Conservation (phyloP, 192 early-diverging fungal genomes). For the Entomortierella chlamydospora region DNA sequence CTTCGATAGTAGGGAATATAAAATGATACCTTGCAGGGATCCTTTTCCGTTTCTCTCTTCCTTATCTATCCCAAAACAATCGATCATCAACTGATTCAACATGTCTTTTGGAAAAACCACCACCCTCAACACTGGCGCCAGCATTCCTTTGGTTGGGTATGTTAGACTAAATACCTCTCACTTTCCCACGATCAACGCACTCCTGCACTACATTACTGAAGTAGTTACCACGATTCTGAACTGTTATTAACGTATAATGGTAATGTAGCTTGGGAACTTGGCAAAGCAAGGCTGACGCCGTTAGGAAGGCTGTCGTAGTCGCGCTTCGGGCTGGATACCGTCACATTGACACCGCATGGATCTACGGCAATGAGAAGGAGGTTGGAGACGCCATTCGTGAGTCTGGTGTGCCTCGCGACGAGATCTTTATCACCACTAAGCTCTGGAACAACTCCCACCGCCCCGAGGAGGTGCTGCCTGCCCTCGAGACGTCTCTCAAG, state of each 20-base stretch:
- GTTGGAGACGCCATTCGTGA: constrained; percentile 81
- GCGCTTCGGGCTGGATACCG: constrained; percentile 77
- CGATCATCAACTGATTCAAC: neutral
- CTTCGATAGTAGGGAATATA: too few species aligned
- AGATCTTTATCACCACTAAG: constrained; percentile 87
- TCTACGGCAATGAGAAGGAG: constrained; percentile 84
- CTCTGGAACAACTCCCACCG: constrained; percentile 66
- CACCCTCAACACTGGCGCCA: constrained; percentile 72
- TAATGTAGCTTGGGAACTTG: constrained; percentile 60
- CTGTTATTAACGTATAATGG: neutral
- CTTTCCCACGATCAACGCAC: neutral
- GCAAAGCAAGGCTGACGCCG: constrained; percentile 64
- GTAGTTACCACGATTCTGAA: too few species aligned
- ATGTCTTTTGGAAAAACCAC: constrained; percentile 54
- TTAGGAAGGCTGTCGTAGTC: constrained; percentile 70
- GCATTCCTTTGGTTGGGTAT: constrained; percentile 72
- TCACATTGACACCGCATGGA: constrained; percentile 68
- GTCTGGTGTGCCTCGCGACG: constrained; percentile 69
- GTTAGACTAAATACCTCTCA: neutral
- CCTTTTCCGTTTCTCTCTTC: too few species aligned
- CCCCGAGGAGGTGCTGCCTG: constrained; percentile 69
- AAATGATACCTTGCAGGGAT: too few species aligned
- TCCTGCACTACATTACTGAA: too few species aligned
- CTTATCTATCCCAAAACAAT: too few species aligned
- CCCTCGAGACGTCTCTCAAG: constrained; percentile 71